Conservation (phyloP, 441 rosid species). For the Gossypium aridum region DNA sequence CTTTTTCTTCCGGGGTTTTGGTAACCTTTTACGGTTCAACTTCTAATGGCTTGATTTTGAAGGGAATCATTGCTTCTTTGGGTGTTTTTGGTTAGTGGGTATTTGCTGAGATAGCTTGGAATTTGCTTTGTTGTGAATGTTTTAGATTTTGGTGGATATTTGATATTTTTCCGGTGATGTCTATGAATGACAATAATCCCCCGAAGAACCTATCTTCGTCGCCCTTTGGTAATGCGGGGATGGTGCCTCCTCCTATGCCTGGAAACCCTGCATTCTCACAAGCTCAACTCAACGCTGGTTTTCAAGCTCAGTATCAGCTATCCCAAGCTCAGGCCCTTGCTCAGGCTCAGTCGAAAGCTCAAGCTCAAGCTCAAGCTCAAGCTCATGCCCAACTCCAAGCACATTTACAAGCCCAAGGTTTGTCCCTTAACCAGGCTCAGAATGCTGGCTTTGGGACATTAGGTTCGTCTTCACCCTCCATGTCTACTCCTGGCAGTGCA, state of each 20-base stretch:
- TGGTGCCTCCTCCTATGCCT: slow-evolving; percentile 45
- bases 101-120: background rate
- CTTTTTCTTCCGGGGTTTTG: background rate
- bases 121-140: background rate
- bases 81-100: background rate
- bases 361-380: slow-evolving; percentile 39
- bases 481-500: slow-evolving; percentile 55
- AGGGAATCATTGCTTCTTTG: slow-evolving; percentile 2
- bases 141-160: slow-evolving; percentile 6
- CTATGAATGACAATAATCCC: slow-evolving; percentile 52
- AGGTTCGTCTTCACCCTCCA: slow-evolving; percentile 65
- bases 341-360: slow-evolving; percentile 11
- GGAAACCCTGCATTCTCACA: slow-evolving; percentile 50
- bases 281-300: slow-evolving; percentile 52
- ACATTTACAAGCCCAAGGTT: slow-evolving; percentile 66
- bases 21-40: background rate
- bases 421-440: slow-evolving; percentile 55
- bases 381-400: slow-evolving; percentile 76
- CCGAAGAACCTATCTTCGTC: slow-evolving; percentile 56
- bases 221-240: slow-evolving; percentile 71
- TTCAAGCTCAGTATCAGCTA: slow-evolving; percentile 69
- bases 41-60: background rate
- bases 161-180: slow-evolving; percentile 26
- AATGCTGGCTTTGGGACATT: slow-evolving; percentile 47
- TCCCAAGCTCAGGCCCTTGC: slow-evolving; percentile 65